Conservation (phyloP, 208 protist species). For the Leishmania arabica region DNA sequence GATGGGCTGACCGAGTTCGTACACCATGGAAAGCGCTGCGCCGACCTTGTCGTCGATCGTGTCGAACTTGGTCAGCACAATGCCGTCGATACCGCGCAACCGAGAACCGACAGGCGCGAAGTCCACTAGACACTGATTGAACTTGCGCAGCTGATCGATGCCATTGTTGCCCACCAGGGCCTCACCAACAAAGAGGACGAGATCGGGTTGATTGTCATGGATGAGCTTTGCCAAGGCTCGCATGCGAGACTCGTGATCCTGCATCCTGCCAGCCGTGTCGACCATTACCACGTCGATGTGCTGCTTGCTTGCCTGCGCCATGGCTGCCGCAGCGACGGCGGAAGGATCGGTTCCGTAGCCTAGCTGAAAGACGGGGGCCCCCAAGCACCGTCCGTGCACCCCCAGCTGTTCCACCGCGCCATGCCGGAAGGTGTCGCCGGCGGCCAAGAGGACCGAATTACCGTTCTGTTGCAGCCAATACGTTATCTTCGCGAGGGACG, state of each 20-base stretch:
- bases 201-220: conserved; percentile 96
- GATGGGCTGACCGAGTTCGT: conserved; percentile 98
- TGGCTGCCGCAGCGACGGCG: conserved; percentile 92
- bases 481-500: conserved; percentile 97
- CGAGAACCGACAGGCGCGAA: conserved; percentile 74
- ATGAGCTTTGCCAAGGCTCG: conserved; percentile 97
- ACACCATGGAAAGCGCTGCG: conserved; percentile 99
- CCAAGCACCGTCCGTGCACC: conserved; percentile 94
- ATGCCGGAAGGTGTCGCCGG: conserved; percentile 99
- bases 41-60: conserved; percentile 99
- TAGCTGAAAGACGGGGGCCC: conserved; percentile 94
- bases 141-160: conserved; percentile 98
- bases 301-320: conserved; percentile 87
- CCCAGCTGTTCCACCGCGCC: conserved; percentile 99
- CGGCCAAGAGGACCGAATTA: conserved; percentile 95
- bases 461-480: conserved; percentile 96
- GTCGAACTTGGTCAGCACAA: conserved; percentile 99
- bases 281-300: conserved; percentile 98
- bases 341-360: conserved; percentile 98
- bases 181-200: conserved; percentile 99
- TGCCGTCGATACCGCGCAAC: conserved; percentile 98
- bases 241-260: conserved; percentile 99
- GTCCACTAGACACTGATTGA: conserved; percentile 97
- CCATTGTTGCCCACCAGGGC: conserved; percentile 99
- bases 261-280: conserved; percentile 99